These are phyloP conservation scores for Amphirosellinia nigrospora DNA, from an alignment of 495 filamentous ascomycete genomes.

Conservation along the genomic window DNA sequence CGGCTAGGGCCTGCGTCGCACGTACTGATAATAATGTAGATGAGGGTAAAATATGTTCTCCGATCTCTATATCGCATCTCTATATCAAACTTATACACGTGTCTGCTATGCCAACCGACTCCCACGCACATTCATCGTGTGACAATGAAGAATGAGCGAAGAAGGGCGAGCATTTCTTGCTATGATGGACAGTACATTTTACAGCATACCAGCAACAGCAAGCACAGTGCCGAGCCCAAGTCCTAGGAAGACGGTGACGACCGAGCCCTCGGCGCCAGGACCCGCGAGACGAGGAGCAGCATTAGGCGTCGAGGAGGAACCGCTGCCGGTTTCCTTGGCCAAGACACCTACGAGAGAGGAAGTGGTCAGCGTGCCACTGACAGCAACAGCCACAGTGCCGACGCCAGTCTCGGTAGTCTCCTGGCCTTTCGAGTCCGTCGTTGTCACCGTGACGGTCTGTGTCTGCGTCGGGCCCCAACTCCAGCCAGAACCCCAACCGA, in stretches of 20 bases:
- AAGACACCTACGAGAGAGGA: slow-evolving; percentile 35
- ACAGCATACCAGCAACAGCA: slow-evolving; percentile 49
- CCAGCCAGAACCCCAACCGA: slow-evolving; percentile 53
- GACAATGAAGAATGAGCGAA: background rate
- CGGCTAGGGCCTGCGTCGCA: background rate
- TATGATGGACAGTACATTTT: slow-evolving; percentile 15
- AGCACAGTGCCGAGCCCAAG: slow-evolving; percentile 47
- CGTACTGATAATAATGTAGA: no score
- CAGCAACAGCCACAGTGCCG: slow-evolving; percentile 47
- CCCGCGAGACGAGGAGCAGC: slow-evolving; percentile 25
- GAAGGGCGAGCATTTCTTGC: background rate
- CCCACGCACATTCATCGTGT: background rate
- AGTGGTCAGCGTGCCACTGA: slow-evolving; percentile 47
- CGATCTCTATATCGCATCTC: no score
- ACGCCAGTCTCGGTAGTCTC: slow-evolving; percentile 46
- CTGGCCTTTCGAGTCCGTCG: slow-evolving; percentile 41
- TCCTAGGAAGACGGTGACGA: slow-evolving; percentile 45
- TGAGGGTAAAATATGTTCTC: no score
- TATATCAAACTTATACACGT: background rate
- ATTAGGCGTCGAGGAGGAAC: slow-evolving; percentile 25
- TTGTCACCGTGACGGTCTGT: slow-evolving; percentile 43
- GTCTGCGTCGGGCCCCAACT: slow-evolving; percentile 46
- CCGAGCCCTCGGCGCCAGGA: slow-evolving; percentile 35
- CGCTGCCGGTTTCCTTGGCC: slow-evolving; percentile 29
- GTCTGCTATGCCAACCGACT: background rate